Percentiles rank a stretch among this genome's conserved stretches.
These are phyloP conservation scores for Suillus subaureus DNA, from an alignment of 768 basidiomycete genomes.

Conservation along the genomic window DNA sequence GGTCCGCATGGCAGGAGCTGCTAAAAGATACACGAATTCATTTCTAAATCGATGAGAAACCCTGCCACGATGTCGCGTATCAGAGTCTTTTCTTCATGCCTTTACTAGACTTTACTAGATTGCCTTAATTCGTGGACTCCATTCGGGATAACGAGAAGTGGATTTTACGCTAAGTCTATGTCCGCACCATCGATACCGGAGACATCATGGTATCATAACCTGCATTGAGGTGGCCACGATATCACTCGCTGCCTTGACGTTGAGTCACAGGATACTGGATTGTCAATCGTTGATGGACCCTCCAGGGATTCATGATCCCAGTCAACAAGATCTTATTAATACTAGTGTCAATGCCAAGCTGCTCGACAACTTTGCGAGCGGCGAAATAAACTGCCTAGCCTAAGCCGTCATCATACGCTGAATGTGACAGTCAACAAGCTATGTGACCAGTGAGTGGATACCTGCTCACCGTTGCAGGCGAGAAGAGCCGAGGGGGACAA, in stretches of 20 bases:
- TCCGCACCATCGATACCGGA: not conserved
- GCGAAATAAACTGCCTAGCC: not conserved
- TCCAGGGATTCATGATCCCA: not conserved
- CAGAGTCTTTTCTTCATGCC: slow-evolving; percentile 35
- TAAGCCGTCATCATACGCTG: not conserved
- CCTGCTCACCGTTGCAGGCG: not conserved
- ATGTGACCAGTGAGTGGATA: not conserved
- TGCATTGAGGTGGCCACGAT: not conserved
- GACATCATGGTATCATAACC: not conserved
- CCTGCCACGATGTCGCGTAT: slow-evolving; percentile 33
- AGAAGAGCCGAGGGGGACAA: not conserved
- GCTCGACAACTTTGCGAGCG: not conserved
- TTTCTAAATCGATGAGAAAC: slow-evolving; percentile 38
- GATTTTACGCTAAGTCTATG: not conserved
- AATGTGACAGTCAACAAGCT: not conserved
- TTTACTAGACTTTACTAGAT: not conserved
- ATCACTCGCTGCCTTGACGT: not conserved
- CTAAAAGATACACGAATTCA: not conserved
- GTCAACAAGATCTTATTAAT: not conserved
- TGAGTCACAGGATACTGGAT: not conserved
- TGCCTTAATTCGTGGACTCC: not conserved
- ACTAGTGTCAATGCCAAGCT: not conserved
- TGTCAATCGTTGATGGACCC: not conserved
- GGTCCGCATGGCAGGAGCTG: not conserved
- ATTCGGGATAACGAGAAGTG: not conserved